These are phyloP conservation scores for Noccaea caerulescens DNA, from an alignment of 345 rosid species.

Conservation along the genomic window DNA sequence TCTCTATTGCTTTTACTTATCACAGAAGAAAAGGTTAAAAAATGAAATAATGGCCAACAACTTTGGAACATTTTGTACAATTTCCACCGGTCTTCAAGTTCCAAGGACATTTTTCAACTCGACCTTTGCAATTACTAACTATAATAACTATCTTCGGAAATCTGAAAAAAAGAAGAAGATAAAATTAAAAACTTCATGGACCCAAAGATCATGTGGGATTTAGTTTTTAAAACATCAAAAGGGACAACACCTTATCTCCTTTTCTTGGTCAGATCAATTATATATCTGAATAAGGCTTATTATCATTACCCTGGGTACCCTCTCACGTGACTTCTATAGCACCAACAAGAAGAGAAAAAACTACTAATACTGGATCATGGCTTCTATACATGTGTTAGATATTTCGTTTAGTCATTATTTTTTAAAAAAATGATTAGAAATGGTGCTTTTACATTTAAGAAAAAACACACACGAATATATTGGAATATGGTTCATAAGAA, in stretches of 20 bases:
- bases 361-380: background rate
- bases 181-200: conserved; percentile 21
- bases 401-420: background rate
- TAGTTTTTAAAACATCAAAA: conserved; percentile 30
- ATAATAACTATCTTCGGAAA: conserved; percentile 19
- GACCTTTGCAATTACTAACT: conserved; percentile 28
- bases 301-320: conserved; percentile 17
- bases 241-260: conserved; percentile 37
- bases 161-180: conserved; percentile 18
- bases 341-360: conserved; percentile 4
- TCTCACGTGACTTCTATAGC: conserved; percentile 31
- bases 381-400: conserved; percentile 18
- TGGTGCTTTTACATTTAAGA: background rate
- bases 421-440: background rate
- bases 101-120: conserved; percentile 33
- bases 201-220: conserved; percentile 40
- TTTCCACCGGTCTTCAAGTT: conserved; percentile 42
- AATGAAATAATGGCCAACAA: conserved; percentile 39
- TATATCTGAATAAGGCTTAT: conserved; percentile 16
- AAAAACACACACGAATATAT: background rate
- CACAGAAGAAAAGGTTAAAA: conserved; percentile 10
- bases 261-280: conserved; percentile 33
- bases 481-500: background rate
- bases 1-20: background rate
- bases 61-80: conserved; percentile 33